Evolutionary conservation across 352 stramenopile genomes (phyloP).

Genomic region (Phytophthora colocasiae): DNA sequence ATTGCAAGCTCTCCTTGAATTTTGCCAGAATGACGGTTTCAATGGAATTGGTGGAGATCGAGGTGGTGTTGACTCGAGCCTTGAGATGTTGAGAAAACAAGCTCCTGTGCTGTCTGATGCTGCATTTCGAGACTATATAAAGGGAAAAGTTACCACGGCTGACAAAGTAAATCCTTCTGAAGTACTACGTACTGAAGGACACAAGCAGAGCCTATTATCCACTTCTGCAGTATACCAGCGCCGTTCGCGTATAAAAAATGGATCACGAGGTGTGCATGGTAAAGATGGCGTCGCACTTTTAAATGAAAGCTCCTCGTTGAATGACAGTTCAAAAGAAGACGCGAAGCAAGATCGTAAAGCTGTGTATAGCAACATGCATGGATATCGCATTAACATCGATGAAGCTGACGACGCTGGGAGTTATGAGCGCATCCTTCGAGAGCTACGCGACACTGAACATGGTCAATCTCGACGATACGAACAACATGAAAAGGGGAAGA

Average conservation of each 20-base stretch:
- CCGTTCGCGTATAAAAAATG: slow-evolving; percentile 10
- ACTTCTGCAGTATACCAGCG: slow-evolving; percentile 35
- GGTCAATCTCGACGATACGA: slow-evolving; percentile 40
- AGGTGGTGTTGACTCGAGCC: not conserved
- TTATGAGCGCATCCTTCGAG: slow-evolving; percentile 79
- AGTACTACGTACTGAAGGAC: slow-evolving; percentile 36
- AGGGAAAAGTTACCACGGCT: slow-evolving; percentile 16
- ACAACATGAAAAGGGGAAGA: slow-evolving; percentile 37
- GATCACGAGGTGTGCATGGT: not conserved
- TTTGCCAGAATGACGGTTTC: slow-evolving; percentile 40
- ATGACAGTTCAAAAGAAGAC: slow-evolving; percentile 20
- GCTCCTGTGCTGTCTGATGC: slow-evolving; percentile 10
- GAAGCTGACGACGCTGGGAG: slow-evolving; percentile 65
- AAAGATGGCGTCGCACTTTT: not conserved
- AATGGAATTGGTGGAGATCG: slow-evolving; percentile 38
- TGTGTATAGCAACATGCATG: slow-evolving; percentile 86
- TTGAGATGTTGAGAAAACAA: slow-evolving; percentile 6
- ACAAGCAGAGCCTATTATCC: slow-evolving; percentile 50
- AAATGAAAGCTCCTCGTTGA: slow-evolving; percentile 1
- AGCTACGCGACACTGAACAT: slow-evolving; percentile 63
- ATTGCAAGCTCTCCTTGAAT: slow-evolving; percentile 67
- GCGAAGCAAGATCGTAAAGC: slow-evolving; percentile 25
- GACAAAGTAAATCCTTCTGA: slow-evolving; percentile 44
- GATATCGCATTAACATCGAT: slow-evolving; percentile 74
- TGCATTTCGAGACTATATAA: slow-evolving; percentile 32